phyloP scores from a whole-genome alignment of 2,329 filamentous ascomycete genomes.

The Penicillium frequentans region DNA sequence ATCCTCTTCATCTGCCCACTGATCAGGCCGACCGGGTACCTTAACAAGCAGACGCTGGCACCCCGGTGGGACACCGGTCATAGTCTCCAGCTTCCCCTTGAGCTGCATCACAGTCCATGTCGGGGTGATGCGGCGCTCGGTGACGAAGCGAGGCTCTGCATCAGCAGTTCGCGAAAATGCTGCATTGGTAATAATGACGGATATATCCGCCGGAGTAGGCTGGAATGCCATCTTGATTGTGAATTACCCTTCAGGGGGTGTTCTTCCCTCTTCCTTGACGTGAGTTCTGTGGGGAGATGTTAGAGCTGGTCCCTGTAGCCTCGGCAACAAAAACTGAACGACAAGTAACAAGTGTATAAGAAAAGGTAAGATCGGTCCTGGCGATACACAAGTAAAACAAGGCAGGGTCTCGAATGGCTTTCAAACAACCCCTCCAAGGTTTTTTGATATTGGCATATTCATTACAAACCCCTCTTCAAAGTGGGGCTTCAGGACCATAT shows the following conservation, averaged over 20 bases:
- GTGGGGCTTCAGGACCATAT: not conserved
- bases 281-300: not conserved
- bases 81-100: conserved; percentile 83
- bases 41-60: conserved; percentile 75
- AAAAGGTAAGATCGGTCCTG: not conserved
- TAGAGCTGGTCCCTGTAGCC: not conserved
- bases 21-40: conserved; percentile 59
- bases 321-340: not conserved
- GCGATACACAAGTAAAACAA: not conserved
- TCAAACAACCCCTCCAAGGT: not conserved
- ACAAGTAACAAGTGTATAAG: not conserved
- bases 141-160: conserved; percentile 51
- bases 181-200: conserved; percentile 41
- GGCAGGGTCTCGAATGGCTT: not conserved
- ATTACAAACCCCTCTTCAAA: not conserved
- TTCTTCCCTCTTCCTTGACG: not conserved
- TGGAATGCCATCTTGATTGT: conserved; percentile 33
- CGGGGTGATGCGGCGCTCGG: conserved; percentile 87
- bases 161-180: conserved; percentile 11
- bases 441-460: not conserved
- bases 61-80: conserved; percentile 85
- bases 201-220: conserved; percentile 39
- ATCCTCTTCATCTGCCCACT: conserved; percentile 71
- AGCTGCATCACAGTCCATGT: conserved; percentile 86
- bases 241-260: not conserved